Conservation (phyloP, 495 filamentous ascomycete species). For the Penicillium dipodomyicola region DNA sequence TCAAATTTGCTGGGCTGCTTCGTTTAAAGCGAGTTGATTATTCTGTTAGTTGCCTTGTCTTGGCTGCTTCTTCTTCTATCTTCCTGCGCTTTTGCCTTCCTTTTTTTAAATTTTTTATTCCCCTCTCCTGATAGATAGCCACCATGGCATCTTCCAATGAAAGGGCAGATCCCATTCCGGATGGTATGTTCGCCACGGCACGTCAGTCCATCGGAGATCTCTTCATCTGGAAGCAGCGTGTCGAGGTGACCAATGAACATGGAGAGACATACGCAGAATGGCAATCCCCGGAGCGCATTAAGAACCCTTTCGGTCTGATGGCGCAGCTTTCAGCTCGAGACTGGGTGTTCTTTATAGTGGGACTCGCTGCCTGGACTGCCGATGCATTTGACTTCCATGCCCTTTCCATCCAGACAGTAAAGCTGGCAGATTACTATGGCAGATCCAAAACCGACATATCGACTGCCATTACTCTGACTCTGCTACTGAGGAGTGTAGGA, state of each 20-base stretch:
- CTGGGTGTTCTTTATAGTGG: constrained; percentile 66
- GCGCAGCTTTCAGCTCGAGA: constrained; percentile 51
- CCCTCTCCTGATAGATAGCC: background rate
- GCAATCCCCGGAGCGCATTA: constrained; percentile 55
- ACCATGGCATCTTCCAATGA: constrained; percentile 36
- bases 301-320: constrained; percentile 61
- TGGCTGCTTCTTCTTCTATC: background rate
- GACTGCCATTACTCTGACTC: constrained; percentile 70
- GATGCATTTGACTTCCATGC: constrained; percentile 80
- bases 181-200: constrained; percentile 56
- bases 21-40: background rate
- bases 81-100: background rate
- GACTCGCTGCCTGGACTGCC: constrained; percentile 62
- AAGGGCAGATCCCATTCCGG: constrained; percentile 56
- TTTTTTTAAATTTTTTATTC: background rate
- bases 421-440: constrained; percentile 64
- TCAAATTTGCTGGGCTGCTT: background rate
- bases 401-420: constrained; percentile 66
- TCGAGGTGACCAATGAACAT: constrained; percentile 58
- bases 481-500: constrained; percentile 68
- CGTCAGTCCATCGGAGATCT: constrained; percentile 60
- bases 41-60: background rate
- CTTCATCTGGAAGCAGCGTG: constrained; percentile 65
- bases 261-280: constrained; percentile 55
- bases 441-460: constrained; percentile 65